Evolutionary conservation across 2,329 filamentous ascomycete genomes (phyloP).

Genomic region (Capronia americana): DNA sequence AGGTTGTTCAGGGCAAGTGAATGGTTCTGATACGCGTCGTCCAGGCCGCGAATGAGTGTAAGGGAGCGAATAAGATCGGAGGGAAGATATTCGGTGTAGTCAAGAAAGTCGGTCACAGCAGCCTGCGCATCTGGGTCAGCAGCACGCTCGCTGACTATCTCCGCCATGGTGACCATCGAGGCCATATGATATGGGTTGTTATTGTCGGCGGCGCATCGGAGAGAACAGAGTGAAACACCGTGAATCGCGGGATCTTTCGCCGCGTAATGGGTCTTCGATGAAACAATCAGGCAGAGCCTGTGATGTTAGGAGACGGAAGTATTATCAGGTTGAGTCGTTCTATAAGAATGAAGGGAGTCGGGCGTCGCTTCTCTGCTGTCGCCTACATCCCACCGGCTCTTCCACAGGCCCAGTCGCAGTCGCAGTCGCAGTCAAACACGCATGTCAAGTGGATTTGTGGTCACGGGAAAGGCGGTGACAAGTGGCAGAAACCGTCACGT

Average conservation of each 20-base stretch:
- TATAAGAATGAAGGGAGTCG: background rate
- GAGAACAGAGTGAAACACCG: background rate
- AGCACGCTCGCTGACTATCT: slow-evolving; percentile 52
- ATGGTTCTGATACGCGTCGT: slow-evolving; percentile 53
- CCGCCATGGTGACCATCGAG: slow-evolving; percentile 47
- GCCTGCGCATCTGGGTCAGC: slow-evolving; percentile 69
- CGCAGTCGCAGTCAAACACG: slow-evolving; percentile 17
- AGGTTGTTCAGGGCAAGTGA: slow-evolving; percentile 51
- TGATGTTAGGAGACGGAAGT: background rate
- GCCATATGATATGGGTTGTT: slow-evolving; percentile 25
- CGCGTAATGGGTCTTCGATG: background rate
- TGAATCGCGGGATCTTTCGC: background rate
- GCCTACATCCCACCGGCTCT: slow-evolving; percentile 3
- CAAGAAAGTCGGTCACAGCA: slow-evolving; percentile 70
- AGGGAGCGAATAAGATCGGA: slow-evolving; percentile 69
- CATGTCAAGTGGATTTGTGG: slow-evolving; percentile 8
- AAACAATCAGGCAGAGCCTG: background rate
- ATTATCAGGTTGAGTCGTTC: background rate
- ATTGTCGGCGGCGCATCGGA: slow-evolving; percentile 34
- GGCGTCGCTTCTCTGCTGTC: slow-evolving; percentile 5
- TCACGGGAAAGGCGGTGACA: slow-evolving; percentile 27
- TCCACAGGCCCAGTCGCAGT: slow-evolving; percentile 3
- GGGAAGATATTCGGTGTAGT: slow-evolving; percentile 73
- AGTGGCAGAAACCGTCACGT: slow-evolving; percentile 25
- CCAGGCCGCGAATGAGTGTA: slow-evolving; percentile 62